phyloP scores from a whole-genome alignment of 2,329 filamentous ascomycete species.

The Trichoderma atrobrunneum region DNA sequence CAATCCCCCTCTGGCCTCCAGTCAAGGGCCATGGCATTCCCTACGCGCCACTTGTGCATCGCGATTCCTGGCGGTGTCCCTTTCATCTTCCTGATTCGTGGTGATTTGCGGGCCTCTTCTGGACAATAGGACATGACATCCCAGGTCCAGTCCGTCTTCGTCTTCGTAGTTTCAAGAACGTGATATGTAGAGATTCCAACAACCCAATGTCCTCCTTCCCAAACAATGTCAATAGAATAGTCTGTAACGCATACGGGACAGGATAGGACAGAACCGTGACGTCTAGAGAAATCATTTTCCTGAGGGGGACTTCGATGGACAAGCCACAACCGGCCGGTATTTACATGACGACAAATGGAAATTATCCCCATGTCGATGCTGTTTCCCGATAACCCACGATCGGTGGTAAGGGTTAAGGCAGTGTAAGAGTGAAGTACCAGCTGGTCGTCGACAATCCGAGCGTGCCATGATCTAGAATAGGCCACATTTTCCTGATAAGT shows the following conservation, averaged over 20 bases:
- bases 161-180: too few species aligned
- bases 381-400: not conserved
- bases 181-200: too few species aligned
- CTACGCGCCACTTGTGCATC: not conserved
- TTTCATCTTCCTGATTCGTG: not conserved
- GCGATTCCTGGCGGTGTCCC: not conserved
- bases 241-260: too few species aligned
- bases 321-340: not conserved
- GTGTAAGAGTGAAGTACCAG: not conserved
- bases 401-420: not conserved
- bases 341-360: not conserved
- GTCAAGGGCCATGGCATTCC: not conserved
- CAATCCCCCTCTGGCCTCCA: not conserved
- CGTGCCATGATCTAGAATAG: not conserved
- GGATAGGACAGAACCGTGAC: not conserved
- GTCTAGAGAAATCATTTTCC: not conserved
- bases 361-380: not conserved
- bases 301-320: not conserved
- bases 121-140: too few species aligned
- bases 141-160: too few species aligned
- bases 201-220: too few species aligned
- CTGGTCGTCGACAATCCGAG: not conserved
- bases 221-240: too few species aligned
- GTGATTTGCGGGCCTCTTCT: not conserved
- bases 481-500: not conserved